Evolutionary conservation across 2,329 filamentous ascomycete species (phyloP), one percentile per base, ranked within the genome.

Genomic region (Teratosphaeria epicoccoides): DNA sequence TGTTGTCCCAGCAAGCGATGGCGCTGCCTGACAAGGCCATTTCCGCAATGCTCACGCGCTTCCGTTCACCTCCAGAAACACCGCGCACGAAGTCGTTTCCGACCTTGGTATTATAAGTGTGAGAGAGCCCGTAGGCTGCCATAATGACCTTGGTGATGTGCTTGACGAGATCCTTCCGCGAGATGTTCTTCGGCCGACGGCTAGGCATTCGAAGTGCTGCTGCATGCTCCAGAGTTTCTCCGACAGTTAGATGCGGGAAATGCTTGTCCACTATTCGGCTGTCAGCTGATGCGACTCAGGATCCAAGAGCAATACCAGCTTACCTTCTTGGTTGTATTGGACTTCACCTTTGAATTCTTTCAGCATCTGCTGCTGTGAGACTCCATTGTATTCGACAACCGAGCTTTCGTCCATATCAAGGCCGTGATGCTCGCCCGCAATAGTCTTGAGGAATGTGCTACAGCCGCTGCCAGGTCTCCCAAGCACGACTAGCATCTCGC

Each of bases 321-420:
- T 28, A 28, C 26, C 26, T 66, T 75, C 72, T 50, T 70, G 68
- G 52, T 71, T 73, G 63, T 74, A 75, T 4, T 73, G 66, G 3
- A 52, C 43, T 20, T 55, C 72, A 22, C 73, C 72, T 51, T 70
- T 70, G 66, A 74, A 74, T 49, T 73, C 68, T 49, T 72, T 72
- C 51, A 70, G 65, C 70, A 75, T 74, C 37, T 68, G 65, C 55
- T 59, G 67, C 63, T 52, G 69, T 52, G 55, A 33, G 37, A 65
- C 76, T 20, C 82, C 83, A 50, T 84, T 78, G 65, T 85, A 87
- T 61, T 83, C 77, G 22, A 87, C 73, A 0, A 61, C 61, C 0
- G 80, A 77, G 1, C 70, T 52, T 0, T 75, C 61, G 23, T 76
- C 77, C 2, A 83, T 59, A 10, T 73, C 66, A 20, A 85, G 68